A percentile compares a stretch with the other conserved stretches of the same genome.
phyloP scores from a whole-genome alignment of 2,329 filamentous ascomycete genomes.

The Sphaerulina populicola region DNA sequence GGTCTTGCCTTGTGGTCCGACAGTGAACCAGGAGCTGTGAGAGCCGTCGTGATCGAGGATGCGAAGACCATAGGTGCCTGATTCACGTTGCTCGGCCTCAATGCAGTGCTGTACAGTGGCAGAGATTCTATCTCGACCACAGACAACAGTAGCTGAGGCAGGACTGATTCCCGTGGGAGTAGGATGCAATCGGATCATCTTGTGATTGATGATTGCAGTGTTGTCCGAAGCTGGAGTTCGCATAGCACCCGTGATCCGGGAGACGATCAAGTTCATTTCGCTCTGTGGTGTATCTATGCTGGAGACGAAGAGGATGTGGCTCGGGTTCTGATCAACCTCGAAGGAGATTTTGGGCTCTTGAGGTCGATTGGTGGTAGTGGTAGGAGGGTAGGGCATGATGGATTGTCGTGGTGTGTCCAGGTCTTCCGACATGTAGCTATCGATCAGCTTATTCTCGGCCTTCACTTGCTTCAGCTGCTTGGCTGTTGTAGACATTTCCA shows the following conservation, averaged over 20 bases:
- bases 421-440: constrained; percentile 28
- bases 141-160: constrained; percentile 14
- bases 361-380: background rate
- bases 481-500: constrained; percentile 5
- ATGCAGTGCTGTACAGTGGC: constrained; percentile 22
- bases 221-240: background rate
- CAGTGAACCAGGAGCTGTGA: constrained; percentile 7
- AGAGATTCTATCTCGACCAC: constrained; percentile 11
- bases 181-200: constrained; percentile 15
- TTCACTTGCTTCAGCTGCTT: constrained; percentile 18
- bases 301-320: constrained; percentile 19
- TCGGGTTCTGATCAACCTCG: background rate
- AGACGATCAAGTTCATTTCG: constrained; percentile 15
- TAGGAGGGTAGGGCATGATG: constrained; percentile 10
- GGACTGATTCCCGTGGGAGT: constrained; percentile 16
- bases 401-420: constrained; percentile 31
- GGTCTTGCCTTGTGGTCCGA: background rate
- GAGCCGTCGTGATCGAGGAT: constrained; percentile 14
- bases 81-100: constrained; percentile 7
- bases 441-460: constrained; percentile 22
- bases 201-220: background rate
- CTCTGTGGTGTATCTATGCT: background rate
- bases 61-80: constrained; percentile 8
- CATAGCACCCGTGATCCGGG: constrained; percentile 13
- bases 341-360: background rate